phyloP scores from a whole-genome alignment of 169 alveolate species.

The Ichthyophthirius multifiliis region DNA sequence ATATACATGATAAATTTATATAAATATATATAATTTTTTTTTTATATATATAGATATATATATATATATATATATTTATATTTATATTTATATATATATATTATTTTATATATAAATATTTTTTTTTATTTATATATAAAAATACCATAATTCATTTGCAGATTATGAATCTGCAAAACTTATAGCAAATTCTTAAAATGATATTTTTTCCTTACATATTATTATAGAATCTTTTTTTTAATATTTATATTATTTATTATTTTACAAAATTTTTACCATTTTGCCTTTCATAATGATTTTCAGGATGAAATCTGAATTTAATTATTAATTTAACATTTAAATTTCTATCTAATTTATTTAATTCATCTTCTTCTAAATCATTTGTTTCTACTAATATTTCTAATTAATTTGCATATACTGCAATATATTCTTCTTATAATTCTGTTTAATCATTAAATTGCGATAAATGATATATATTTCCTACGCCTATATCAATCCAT shows the following conservation, averaged over 20 bases:
- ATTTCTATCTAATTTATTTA: not conserved
- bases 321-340: not conserved
- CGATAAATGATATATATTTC: not conserved
- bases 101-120: not conserved
- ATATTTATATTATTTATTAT: no score
- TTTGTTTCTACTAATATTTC: not conserved
- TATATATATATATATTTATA: no score
- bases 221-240: not conserved
- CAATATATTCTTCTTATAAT: not conserved
- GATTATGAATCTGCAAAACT: slow-evolving; percentile 1
- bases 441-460: not conserved
- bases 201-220: slow-evolving; percentile 1
- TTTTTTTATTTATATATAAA: not conserved
- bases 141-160: not conserved
- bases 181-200: slow-evolving; percentile 1
- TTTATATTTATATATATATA: no score
- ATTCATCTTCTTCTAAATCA: slow-evolving; percentile 6
- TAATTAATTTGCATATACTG: not conserved
- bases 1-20: no score
- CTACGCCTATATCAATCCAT: not conserved
- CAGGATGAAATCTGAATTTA: slow-evolving; percentile 8
- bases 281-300: not conserved
- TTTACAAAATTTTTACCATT: not conserved
- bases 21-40: no score
- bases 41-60: no score